These are phyloP conservation scores for Inonotus obliquus DNA, from an alignment of 1,284 basidiomycete genomes.

Conservation along the genomic window DNA sequence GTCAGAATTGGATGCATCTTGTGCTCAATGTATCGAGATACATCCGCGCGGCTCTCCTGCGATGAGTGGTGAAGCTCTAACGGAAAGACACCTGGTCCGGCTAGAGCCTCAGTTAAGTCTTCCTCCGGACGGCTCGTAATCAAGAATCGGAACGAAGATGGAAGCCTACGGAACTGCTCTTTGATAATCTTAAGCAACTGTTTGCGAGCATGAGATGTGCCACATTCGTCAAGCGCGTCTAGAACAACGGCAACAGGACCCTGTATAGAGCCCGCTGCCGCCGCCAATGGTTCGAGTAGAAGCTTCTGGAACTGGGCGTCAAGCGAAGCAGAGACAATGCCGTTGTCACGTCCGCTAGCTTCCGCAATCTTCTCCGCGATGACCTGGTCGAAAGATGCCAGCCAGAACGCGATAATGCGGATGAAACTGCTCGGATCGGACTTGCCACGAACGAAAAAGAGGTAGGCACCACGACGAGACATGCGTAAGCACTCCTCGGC, in stretches of 20 bases:
- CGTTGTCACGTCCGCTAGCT: not conserved
- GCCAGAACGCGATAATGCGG: too few relatives aligned
- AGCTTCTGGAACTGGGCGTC: slow-evolving; percentile 11
- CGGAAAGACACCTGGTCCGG: too few relatives aligned
- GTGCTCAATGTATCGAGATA: too few relatives aligned
- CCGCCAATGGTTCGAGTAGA: not conserved
- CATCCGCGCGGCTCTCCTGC: too few relatives aligned
- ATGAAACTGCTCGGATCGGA: slow-evolving; percentile 25
- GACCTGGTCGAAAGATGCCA: too few relatives aligned
- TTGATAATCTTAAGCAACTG: too few relatives aligned
- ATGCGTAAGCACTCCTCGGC: too few relatives aligned
- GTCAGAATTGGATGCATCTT: too few relatives aligned
- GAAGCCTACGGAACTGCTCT: slow-evolving; percentile 20
- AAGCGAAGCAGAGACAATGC: not conserved
- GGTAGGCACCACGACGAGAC: too few relatives aligned
- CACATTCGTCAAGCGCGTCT: slow-evolving; percentile 12
- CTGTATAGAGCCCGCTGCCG: not conserved
- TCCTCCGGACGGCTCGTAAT: not conserved
- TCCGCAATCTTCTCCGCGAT: not conserved
- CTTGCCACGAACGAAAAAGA: slow-evolving; percentile 28
- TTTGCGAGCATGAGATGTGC: slow-evolving; percentile 21
- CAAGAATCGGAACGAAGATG: slow-evolving; percentile 1
- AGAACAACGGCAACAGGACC: slow-evolving; percentile 8
- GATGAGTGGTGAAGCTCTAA: too few relatives aligned
- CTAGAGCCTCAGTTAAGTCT: not conserved